Percentiles rank a stretch among this genome's conserved stretches.
Conservation (phyloP, 208 protist genomes). For the Leishmania braziliensis region DNA sequence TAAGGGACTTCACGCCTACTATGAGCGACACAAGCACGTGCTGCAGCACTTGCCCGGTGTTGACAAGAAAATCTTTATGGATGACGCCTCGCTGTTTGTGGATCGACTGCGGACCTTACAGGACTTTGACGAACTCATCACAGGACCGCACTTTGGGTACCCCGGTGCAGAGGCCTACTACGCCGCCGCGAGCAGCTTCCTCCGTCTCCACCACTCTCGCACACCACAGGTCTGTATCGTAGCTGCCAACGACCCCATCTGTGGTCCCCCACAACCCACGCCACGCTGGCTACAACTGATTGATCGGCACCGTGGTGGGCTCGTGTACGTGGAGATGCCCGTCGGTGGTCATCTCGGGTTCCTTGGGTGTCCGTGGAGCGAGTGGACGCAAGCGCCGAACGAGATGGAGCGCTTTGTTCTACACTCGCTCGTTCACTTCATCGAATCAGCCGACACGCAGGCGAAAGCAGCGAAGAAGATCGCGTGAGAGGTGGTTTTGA, state of each 20-base stretch:
- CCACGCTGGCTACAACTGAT: constrained; percentile 39
- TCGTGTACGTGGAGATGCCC: constrained; percentile 60
- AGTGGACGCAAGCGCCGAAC: constrained; percentile 31
- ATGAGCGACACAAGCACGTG: constrained; percentile 46
- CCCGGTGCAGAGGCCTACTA: constrained; percentile 42
- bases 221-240: constrained; percentile 53
- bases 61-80: constrained; percentile 31
- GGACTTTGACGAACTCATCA: constrained; percentile 56
- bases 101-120: constrained; percentile 28
- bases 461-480: neutral
- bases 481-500: neutral
- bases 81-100: constrained; percentile 14
- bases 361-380: constrained; percentile 34
- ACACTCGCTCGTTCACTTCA: constrained; percentile 20
- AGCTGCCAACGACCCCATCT: constrained; percentile 52
- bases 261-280: constrained; percentile 28
- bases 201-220: constrained; percentile 31
- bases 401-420: constrained; percentile 54
- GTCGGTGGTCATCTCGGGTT: constrained; percentile 68
- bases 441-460: constrained; percentile 4
- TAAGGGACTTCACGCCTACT: constrained; percentile 41
- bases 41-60: constrained; percentile 37
- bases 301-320: constrained; percentile 22
- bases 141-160: constrained; percentile 57
- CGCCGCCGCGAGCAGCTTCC: constrained; percentile 43